Evolutionary conservation across 257 asterid genomes (phyloP), one percentile per base, ranked within the genome.

Genomic region (Dorcoceras hygrometricum): DNA sequence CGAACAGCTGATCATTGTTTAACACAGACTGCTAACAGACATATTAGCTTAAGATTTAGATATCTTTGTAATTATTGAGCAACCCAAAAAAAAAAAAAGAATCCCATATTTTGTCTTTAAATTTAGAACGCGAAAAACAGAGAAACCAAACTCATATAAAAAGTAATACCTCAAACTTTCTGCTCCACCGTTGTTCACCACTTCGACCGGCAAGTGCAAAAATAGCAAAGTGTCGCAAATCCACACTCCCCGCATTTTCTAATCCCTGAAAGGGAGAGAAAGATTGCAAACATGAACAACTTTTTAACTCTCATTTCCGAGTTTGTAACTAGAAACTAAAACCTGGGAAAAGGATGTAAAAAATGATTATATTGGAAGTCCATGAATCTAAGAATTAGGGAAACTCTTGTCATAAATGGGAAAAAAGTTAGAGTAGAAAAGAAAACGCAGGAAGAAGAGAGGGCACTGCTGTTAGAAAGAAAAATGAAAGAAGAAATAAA

Each of bases 201-300:
- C 86, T 87, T 67, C 87, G 85, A 71, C 98, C 97, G 24, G 95
- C 88, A 81, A 94, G 86, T 74, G 99, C 96, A 84, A 87, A 90
- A 66, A 90, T 69, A 51, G 95, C 96, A 79, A 94, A 94, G 85
- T 94, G 97, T 50, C 91, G 91, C 68, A 90, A 74, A 77, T 94
- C 96, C 71, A 81, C 87, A 8, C 75, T 76, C 59, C 89, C 96
- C 25, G 93, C 77, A 87, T 65, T 86, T 53, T 90, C 99, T 51
- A 89, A 76, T 31, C 63, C 82, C 99, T 94, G 78, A 51, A 69
- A 39, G 73, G 63, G 54, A 69, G 57, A 69, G 57, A 71, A 18
- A 71, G 61, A 79, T 50, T 59, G 27, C 59, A 57, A 67, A 57
- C 18, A 51, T 62, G 71, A 72, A 66, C 34, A 32, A 34, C 36